These are phyloP conservation scores for Neospermospora avenae DNA, from an alignment of 2,329 filamentous ascomycete species.

Conservation along the genomic window DNA sequence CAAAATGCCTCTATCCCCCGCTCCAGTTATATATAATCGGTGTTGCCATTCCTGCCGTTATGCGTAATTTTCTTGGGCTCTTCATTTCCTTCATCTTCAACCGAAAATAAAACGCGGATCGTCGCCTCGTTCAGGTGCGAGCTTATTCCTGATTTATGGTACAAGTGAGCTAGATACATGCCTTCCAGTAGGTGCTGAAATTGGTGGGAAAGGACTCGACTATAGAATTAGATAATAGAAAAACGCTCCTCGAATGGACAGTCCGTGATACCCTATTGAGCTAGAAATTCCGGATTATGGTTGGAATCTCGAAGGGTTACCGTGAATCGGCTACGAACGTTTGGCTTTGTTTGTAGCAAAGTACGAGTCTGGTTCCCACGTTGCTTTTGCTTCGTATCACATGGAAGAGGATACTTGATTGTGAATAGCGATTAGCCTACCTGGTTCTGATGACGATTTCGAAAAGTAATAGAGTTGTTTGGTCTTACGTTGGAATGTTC, in stretches of 20 bases:
- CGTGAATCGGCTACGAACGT: background rate
- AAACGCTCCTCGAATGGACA: background rate
- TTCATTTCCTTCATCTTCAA: background rate
- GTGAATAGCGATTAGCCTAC: too few relatives aligned
- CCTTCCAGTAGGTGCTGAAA: background rate
- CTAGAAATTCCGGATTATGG: background rate
- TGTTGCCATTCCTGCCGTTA: background rate
- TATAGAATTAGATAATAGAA: background rate
- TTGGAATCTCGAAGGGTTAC: background rate
- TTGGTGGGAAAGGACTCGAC: background rate
- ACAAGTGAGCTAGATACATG: background rate
- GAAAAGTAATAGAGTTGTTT: too few relatives aligned
- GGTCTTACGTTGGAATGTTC: too few relatives aligned
- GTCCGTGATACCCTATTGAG: background rate
- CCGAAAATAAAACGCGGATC: background rate
- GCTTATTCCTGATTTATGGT: too few relatives aligned
- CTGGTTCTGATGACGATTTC: too few relatives aligned
- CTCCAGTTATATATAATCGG: background rate
- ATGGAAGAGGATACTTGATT: too few relatives aligned
- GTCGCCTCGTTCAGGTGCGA: too few relatives aligned
- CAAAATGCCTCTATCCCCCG: background rate
- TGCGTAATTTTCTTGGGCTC: background rate
- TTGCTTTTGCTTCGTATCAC: background rate
- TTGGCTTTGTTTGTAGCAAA: background rate
- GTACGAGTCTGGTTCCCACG: background rate